Conservation (phyloP, 2,329 filamentous ascomycete genomes). For the Zalaria sp. region DNA sequence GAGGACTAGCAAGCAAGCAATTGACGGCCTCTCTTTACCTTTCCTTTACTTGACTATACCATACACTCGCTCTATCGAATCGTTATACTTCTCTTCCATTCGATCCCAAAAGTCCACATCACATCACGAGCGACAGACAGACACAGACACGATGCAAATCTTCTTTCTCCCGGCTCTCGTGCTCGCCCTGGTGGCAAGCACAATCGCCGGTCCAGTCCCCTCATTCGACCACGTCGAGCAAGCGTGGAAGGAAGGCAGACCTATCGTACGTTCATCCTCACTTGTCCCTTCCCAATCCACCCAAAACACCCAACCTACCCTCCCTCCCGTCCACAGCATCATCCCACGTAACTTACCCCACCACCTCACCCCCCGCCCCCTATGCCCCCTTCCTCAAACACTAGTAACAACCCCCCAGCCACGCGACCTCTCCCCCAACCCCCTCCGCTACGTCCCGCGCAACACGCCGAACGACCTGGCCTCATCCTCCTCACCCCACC, state of each 20-base stretch:
- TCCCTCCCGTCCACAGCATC: too few species aligned
- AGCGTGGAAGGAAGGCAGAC: constrained; percentile 1
- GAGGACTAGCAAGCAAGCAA: not conserved
- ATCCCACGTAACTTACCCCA: not conserved
- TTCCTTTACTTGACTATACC: not conserved
- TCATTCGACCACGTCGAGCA: constrained; percentile 1
- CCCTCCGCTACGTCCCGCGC: too few species aligned
- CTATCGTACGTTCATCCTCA: not conserved
- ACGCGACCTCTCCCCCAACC: not conserved
- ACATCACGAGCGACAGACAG: not conserved
- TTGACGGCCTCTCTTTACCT: not conserved
- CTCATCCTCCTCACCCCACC: not conserved
- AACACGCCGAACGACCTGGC: not conserved
- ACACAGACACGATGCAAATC: not conserved
- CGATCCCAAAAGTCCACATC: constrained; percentile 1
- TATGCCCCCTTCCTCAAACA: not conserved
- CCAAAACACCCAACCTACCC: too few species aligned
- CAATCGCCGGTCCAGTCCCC: not conserved
- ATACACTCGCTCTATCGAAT: not conserved
- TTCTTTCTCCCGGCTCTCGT: not conserved
- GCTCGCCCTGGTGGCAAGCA: not conserved
- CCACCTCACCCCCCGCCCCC: not conserved
- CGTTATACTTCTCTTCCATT: not conserved
- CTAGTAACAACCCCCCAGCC: not conserved
- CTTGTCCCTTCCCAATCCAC: constrained; percentile 1